Evolutionary conservation across 495 filamentous ascomycete species (phyloP).

Genomic region (Jackrogersella multiformis): DNA sequence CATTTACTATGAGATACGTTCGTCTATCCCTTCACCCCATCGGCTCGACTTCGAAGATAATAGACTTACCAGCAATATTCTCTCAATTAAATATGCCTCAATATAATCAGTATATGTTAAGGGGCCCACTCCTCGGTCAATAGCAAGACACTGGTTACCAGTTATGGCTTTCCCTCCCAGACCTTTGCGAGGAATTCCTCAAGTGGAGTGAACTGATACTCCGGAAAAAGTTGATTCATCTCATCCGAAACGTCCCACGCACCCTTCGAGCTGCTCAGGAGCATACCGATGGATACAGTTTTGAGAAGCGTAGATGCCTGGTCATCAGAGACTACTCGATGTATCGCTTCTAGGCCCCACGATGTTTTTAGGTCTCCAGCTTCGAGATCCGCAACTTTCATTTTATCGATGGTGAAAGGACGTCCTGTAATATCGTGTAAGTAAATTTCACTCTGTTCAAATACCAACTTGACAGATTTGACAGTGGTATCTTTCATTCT

Average conservation of each 20-base stretch:
- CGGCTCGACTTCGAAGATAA: no score
- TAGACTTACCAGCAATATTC: no score
- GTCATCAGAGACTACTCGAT: slow-evolving; percentile 56
- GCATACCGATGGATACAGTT: slow-evolving; percentile 49
- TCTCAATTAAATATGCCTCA: no score
- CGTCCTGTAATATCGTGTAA: slow-evolving; percentile 40
- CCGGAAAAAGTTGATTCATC: slow-evolving; percentile 62
- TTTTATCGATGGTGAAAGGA: slow-evolving; percentile 55
- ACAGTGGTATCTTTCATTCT: slow-evolving; percentile 19
- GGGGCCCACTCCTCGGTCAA: no score
- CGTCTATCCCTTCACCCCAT: no score
- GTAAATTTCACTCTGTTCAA: slow-evolving; percentile 6
- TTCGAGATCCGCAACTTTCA: slow-evolving; percentile 58
- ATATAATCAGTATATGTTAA: no score
- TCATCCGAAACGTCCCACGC: slow-evolving; percentile 59
- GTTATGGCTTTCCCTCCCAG: slow-evolving; percentile 54
- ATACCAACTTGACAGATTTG: no score
- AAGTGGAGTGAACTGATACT: slow-evolving; percentile 58
- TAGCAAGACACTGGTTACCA: background rate
- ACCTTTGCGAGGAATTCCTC: slow-evolving; percentile 59
- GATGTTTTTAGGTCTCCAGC: slow-evolving; percentile 55
- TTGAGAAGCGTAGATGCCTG: slow-evolving; percentile 48
- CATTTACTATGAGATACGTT: no score
- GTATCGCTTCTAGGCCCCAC: slow-evolving; percentile 54
- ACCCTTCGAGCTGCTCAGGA: slow-evolving; percentile 52